Conservation (phyloP, 2,329 filamentous ascomycete genomes). For the Scleromitrula shiraiana region DNA sequence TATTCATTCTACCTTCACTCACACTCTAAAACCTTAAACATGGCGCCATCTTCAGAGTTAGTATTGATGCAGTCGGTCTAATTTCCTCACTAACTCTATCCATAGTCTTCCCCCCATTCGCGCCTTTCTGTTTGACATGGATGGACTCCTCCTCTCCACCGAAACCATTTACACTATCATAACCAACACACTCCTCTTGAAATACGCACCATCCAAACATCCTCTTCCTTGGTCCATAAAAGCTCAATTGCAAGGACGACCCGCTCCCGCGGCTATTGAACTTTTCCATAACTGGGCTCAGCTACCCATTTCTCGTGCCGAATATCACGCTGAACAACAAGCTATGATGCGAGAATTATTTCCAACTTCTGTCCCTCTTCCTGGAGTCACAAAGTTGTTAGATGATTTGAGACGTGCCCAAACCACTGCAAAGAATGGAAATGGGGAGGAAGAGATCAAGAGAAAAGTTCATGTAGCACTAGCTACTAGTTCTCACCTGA, state of each 20-base stretch:
- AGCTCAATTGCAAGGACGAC: constrained; percentile 55
- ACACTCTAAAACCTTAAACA: no score
- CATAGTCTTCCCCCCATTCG: constrained; percentile 70
- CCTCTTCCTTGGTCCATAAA: constrained; percentile 89
- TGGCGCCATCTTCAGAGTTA: constrained; percentile 19
- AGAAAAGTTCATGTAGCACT: constrained; percentile 62
- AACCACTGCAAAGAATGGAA: constrained; percentile 17
- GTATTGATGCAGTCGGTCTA: not conserved
- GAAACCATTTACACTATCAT: constrained; percentile 86
- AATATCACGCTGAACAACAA: constrained; percentile 54
- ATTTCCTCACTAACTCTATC: not conserved
- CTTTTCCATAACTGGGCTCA: constrained; percentile 78
- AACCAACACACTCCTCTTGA: constrained; percentile 72
- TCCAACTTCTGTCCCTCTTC: constrained; percentile 64
- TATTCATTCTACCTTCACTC: no score
- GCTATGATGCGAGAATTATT: constrained; percentile 66
- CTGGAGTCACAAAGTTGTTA: constrained; percentile 68
- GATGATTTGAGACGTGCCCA: no score
- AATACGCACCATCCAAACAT: constrained; percentile 66
- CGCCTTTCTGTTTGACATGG: constrained; percentile 98
- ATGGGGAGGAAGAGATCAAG: constrained; percentile 29
- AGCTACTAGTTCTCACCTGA: constrained; percentile 58
- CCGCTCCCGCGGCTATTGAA: constrained; percentile 36
- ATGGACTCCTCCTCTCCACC: constrained; percentile 87
- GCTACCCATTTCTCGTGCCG: constrained; percentile 64